phyloP scores from a whole-genome alignment of 1,284 basidiomycete species.

The Porodaedalea pini region DNA sequence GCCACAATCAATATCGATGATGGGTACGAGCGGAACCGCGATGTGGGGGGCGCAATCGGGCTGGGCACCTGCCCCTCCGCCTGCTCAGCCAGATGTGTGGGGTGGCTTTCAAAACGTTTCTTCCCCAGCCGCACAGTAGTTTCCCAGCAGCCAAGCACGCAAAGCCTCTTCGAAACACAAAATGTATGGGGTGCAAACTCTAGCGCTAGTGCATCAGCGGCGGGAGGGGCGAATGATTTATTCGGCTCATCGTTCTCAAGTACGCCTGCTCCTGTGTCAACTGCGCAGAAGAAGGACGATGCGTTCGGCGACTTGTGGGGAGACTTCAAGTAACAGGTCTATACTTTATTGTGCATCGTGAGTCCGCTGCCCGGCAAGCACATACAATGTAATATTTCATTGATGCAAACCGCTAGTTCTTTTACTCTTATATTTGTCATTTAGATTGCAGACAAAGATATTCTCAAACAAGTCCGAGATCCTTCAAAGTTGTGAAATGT shows the following conservation, averaged over 20 bases:
- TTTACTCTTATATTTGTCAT: neutral
- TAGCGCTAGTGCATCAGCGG: conserved; percentile 12
- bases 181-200: conserved; percentile 50
- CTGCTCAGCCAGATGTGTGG: conserved; percentile 41
- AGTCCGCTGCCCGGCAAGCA: too few species aligned
- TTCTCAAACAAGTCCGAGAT: conserved; percentile 18
- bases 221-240: conserved; percentile 28
- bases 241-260: conserved; percentile 29
- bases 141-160: conserved; percentile 26
- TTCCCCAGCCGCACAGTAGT: conserved; percentile 28
- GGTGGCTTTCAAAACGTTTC: conserved; percentile 30
- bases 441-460: neutral
- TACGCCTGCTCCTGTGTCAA: conserved; percentile 15
- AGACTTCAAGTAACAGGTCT: conserved; percentile 60
- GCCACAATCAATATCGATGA: conserved; percentile 47
- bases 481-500: conserved; percentile 7
- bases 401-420: too few species aligned
- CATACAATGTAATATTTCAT: too few species aligned
- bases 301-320: conserved; percentile 80
- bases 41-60: conserved; percentile 66
- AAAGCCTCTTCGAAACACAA: conserved; percentile 39
- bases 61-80: conserved; percentile 36
- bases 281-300: conserved; percentile 64
- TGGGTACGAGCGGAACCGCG: conserved; percentile 51
- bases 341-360: too few species aligned